Conservation (phyloP, 192 early-diverging fungal species). For the Coemansia sp. region DNA sequence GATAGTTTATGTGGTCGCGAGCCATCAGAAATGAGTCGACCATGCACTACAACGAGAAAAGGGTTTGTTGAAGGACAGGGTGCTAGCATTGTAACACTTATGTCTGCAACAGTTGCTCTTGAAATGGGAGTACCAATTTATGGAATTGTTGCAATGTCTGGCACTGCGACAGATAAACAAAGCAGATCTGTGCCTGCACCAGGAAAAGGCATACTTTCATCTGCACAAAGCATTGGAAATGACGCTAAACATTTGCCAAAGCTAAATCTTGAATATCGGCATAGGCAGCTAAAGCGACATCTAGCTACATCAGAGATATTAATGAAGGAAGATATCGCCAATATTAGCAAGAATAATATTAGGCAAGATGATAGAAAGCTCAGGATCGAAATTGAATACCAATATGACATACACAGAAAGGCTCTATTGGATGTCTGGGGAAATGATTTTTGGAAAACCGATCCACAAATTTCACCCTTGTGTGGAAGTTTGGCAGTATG, state of each 20-base stretch:
- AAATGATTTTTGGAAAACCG: constrained; percentile 76
- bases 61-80: constrained; percentile 95
- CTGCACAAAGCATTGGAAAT: constrained; percentile 69
- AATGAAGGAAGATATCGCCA: constrained; percentile 6
- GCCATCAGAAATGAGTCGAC: constrained; percentile 86
- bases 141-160: constrained; percentile 82
- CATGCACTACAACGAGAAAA: constrained; percentile 77
- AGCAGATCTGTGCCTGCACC: constrained; percentile 91
- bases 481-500: constrained; percentile 83
- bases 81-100: constrained; percentile 84
- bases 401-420: constrained; percentile 56
- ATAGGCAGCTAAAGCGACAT: constrained; percentile 60
- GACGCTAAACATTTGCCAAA: constrained; percentile 58
- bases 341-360: neutral
- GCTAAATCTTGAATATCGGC: constrained; percentile 80
- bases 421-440: constrained; percentile 71
- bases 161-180: constrained; percentile 92
- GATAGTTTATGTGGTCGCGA: constrained; percentile 86
- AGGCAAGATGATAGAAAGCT: neutral
- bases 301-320: constrained; percentile 5
- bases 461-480: constrained; percentile 75
- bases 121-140: constrained; percentile 92
- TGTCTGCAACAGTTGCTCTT: constrained; percentile 82
- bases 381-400: constrained; percentile 44
- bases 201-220: constrained; percentile 89